Percentiles rank a stretch among this genome's conserved stretches.
These are phyloP conservation scores for Corynespora cassiicola DNA, from an alignment of 2,329 filamentous ascomycete species.

Conservation along the genomic window DNA sequence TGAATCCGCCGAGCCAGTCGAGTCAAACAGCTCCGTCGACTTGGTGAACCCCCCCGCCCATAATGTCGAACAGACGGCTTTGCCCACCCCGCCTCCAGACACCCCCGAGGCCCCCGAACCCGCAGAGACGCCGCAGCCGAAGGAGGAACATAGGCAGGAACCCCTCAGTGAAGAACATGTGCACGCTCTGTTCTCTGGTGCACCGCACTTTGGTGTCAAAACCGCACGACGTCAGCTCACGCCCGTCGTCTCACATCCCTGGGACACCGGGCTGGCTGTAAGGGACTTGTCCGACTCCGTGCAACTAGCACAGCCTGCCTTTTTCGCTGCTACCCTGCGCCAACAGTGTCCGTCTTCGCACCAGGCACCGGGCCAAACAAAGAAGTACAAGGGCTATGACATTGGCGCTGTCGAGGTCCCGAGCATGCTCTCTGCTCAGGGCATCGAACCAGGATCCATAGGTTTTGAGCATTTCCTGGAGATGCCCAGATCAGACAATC, in stretches of 20 bases:
- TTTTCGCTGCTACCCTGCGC: conserved; percentile 41
- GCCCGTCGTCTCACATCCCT: conserved; percentile 71
- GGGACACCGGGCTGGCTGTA: conserved; percentile 66
- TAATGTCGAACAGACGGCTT: conserved; percentile 13
- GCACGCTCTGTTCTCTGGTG: conserved; percentile 76
- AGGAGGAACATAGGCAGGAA: conserved; percentile 20
- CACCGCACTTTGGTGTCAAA: conserved; percentile 73
- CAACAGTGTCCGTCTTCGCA: conserved; percentile 20
- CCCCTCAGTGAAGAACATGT: conserved; percentile 59
- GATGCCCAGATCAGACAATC: conserved; percentile 67
- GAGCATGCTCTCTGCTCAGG: conserved; percentile 76
- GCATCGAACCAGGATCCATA: conserved; percentile 73
- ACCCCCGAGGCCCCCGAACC: conserved; percentile 4
- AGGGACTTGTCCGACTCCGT: conserved; percentile 66
- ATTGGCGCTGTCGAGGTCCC: conserved; percentile 61
- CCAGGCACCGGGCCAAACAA: conserved; percentile 18
- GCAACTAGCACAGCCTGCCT: conserved; percentile 41
- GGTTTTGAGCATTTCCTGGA: conserved; percentile 74
- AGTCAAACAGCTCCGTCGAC: conserved; percentile 19
- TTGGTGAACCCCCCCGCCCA: conserved; percentile 10
- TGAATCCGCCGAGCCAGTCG: conserved; percentile 13
- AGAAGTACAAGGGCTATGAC: conserved; percentile 34
- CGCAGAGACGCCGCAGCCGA: conserved; percentile 3
- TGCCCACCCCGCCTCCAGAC: conserved; percentile 19
- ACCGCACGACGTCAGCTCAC: conserved; percentile 66